These are phyloP conservation scores for Nakazawaea siamensis DNA, from an alignment of 805 yeast species.

Conservation along the genomic window DNA sequence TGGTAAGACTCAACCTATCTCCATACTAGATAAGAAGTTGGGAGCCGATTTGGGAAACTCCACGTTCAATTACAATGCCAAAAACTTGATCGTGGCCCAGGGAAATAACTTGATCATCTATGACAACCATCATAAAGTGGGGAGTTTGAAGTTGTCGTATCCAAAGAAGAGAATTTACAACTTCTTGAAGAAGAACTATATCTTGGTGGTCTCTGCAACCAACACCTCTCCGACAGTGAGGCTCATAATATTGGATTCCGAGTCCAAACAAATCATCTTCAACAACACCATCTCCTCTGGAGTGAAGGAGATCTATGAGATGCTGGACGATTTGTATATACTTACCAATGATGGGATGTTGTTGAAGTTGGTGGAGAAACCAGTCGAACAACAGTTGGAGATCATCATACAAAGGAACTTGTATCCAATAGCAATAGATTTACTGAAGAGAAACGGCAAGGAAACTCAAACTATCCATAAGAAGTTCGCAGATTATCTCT, in stretches of 20 bases:
- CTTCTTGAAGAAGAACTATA: constrained; percentile 34
- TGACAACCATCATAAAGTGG: constrained; percentile 43
- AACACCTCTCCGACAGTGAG: constrained; percentile 38
- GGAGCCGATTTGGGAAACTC: constrained; percentile 47
- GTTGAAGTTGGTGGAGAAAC: constrained; percentile 58
- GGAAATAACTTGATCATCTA: constrained; percentile 59
- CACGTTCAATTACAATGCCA: constrained; percentile 21
- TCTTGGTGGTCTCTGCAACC: constrained; percentile 49
- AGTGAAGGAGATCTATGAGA: constrained; percentile 47
- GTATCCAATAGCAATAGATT: constrained; percentile 60
- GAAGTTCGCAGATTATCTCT: constrained; percentile 66
- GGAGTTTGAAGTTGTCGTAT: constrained; percentile 46
- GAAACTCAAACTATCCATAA: constrained; percentile 33
- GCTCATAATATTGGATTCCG: constrained; percentile 59
- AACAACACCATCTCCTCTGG: constrained; percentile 60
- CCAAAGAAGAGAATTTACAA: constrained; percentile 45
- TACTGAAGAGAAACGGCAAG: constrained; percentile 38
- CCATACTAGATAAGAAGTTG: constrained; percentile 32
- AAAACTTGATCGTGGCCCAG: constrained; percentile 51
- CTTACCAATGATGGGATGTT: constrained; percentile 72
- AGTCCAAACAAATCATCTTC: constrained; percentile 63
- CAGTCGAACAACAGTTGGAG: constrained; percentile 59
- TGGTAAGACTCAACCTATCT: constrained; percentile 61
- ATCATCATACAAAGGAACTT: constrained; percentile 62
- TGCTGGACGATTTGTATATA: constrained; percentile 51